Evolutionary conservation across 73 alveolate genomes (phyloP).

Genomic region (Breviolum minutum): DNA sequence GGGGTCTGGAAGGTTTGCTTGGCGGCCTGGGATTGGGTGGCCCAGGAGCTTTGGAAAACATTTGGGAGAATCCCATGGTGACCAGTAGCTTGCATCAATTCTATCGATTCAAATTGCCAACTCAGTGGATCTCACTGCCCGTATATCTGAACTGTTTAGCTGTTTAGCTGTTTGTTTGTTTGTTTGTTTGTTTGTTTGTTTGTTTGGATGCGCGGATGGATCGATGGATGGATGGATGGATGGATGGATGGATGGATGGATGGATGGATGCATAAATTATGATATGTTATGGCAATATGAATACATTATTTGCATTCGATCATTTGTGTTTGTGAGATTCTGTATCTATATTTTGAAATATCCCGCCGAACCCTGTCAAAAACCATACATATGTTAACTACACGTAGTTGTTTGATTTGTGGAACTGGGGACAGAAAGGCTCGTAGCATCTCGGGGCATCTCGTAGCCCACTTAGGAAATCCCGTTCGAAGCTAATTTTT

Average conservation of each 20-base stretch:
- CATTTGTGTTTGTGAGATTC: too few species aligned
- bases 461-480: background rate
- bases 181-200: background rate
- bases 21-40: constrained; percentile 42
- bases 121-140: too few species aligned
- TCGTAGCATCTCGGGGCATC: too few species aligned
- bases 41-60: constrained; percentile 41
- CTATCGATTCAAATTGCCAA: too few species aligned
- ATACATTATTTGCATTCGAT: too few species aligned
- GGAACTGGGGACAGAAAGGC: background rate
- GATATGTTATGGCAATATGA: too few species aligned
- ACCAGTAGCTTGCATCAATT: background rate
- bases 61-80: constrained; percentile 90
- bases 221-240: too few species aligned
- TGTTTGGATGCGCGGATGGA: background rate
- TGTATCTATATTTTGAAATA: too few species aligned
- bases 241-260: too few species aligned
- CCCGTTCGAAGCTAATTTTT: background rate
- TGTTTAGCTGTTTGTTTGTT: background rate
- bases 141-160: background rate
- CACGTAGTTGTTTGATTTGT: background rate
- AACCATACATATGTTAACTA: too few species aligned
- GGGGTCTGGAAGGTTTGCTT: constrained; percentile 74
- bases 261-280: too few species aligned
- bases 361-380: too few species aligned